phyloP scores from a whole-genome alignment of 768 basidiomycete genomes.

The Atractiella rhizophila region DNA sequence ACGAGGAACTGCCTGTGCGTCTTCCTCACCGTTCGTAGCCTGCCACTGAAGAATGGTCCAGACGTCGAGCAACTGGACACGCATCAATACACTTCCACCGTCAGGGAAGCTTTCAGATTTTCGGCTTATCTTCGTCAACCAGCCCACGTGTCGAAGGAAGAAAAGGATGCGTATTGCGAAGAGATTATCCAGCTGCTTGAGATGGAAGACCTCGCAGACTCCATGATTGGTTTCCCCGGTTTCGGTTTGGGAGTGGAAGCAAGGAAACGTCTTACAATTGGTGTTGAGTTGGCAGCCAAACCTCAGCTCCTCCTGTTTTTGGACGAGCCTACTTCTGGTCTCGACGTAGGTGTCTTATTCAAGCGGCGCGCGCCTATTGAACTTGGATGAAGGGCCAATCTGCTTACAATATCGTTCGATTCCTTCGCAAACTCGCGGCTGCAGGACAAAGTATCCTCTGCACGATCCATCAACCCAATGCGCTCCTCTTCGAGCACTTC shows the following conservation, averaged over 20 bases:
- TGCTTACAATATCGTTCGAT: slow-evolving; percentile 25
- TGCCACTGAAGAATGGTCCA: background rate
- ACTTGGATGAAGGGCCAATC: slow-evolving; percentile 34
- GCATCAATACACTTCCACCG: slow-evolving; percentile 24
- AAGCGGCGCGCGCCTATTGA: background rate
- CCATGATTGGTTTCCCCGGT: slow-evolving; percentile 27
- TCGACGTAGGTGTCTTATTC: background rate
- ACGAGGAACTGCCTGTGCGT: slow-evolving; percentile 23
- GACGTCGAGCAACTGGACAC: slow-evolving; percentile 18
- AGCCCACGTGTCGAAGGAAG: slow-evolving; percentile 18
- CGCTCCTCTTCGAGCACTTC: slow-evolving; percentile 49
- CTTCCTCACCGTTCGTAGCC: too few species aligned
- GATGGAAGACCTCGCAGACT: slow-evolving; percentile 26
- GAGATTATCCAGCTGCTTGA: slow-evolving; percentile 25
- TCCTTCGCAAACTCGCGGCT: slow-evolving; percentile 46
- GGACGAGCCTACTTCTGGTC: slow-evolving; percentile 71
- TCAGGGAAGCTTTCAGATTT: slow-evolving; percentile 26
- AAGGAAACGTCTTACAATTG: slow-evolving; percentile 36
- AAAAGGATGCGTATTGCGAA: slow-evolving; percentile 25
- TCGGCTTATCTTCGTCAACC: slow-evolving; percentile 25
- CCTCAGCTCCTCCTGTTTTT: slow-evolving; percentile 60
- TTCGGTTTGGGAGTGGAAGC: slow-evolving; percentile 24
- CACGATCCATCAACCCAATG: slow-evolving; percentile 35
- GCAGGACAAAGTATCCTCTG: slow-evolving; percentile 65
- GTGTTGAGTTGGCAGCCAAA: slow-evolving; percentile 36